Conservation (phyloP, 495 filamentous ascomycete species). For the Baudoinia panamericana region DNA sequence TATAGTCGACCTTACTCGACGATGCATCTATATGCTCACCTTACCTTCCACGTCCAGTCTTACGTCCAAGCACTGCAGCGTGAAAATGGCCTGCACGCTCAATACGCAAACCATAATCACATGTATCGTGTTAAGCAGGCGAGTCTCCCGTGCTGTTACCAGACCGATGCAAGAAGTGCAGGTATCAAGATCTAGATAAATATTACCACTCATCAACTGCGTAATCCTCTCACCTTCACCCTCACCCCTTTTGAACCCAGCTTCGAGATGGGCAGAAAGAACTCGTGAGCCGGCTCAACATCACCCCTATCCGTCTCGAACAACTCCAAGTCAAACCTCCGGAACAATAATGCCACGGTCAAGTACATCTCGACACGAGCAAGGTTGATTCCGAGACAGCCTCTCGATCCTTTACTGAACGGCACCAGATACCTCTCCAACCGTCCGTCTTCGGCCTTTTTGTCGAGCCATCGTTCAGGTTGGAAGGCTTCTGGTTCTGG, state of each 20-base stretch:
- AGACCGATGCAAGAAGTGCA: too few relatives aligned
- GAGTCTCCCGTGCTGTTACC: too few relatives aligned
- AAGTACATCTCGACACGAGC: constrained; percentile 33
- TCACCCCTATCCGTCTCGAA: constrained; percentile 30
- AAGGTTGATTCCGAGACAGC: constrained; percentile 33
- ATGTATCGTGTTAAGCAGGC: too few relatives aligned
- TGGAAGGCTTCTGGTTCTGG: constrained; percentile 10
- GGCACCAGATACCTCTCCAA: constrained; percentile 22
- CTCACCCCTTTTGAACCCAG: constrained; percentile 9
- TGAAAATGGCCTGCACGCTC: too few relatives aligned
- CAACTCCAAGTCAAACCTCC: constrained; percentile 30
- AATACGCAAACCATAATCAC: too few relatives aligned
- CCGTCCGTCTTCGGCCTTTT: constrained; percentile 9
- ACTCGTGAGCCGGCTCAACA: constrained; percentile 22
- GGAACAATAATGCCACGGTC: constrained; percentile 28
- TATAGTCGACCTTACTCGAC: too few relatives aligned
- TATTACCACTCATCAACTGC: neutral
- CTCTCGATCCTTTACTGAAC: constrained; percentile 28
- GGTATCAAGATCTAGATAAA: too few relatives aligned
- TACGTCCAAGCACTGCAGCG: too few relatives aligned
- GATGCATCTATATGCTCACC: too few relatives aligned
- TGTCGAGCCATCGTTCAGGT: constrained; percentile 16
- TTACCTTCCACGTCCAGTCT: too few relatives aligned
- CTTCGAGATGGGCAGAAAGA: constrained; percentile 9
- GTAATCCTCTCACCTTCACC: constrained; percentile 1